These are phyloP conservation scores for Cryphonectria radicalis DNA, from an alignment of 2,329 filamentous ascomycete species.

Conservation along the genomic window DNA sequence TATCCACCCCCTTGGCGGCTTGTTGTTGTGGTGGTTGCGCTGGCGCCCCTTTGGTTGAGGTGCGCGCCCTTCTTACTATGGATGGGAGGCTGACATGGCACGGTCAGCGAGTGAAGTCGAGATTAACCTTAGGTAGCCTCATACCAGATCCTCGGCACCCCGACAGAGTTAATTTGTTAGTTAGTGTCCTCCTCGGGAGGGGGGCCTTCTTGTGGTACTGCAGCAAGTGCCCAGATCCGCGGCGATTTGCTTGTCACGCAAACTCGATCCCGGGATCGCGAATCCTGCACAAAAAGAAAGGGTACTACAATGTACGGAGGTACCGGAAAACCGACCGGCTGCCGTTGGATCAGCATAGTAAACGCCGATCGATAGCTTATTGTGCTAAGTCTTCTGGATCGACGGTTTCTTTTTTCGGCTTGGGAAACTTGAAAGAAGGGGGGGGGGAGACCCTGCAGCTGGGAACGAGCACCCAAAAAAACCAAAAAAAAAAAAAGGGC, in stretches of 20 bases:
- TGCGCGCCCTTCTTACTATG: neutral
- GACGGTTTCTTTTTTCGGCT: neutral
- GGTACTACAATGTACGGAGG: neutral
- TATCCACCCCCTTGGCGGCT: neutral
- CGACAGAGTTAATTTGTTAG: neutral
- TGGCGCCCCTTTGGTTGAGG: no score
- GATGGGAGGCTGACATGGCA: slow-evolving; percentile 15
- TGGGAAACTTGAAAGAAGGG: neutral
- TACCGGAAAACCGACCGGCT: slow-evolving; percentile 14
- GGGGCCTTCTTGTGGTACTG: neutral
- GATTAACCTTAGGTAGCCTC: slow-evolving; percentile 1
- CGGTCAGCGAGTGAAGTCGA: neutral
- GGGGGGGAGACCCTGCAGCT: neutral
- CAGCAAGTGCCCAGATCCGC: neutral
- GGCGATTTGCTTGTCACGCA: slow-evolving; percentile 23
- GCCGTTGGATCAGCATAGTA: neutral
- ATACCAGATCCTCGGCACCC: neutral
- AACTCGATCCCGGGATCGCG: slow-evolving; percentile 28
- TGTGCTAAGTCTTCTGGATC: neutral
- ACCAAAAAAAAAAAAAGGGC: neutral
- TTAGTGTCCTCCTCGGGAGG: neutral
- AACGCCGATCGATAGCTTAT: neutral
- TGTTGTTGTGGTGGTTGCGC: no score
- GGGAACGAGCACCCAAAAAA: neutral
- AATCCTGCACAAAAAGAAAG: slow-evolving; percentile 11